These are phyloP conservation scores for Diplogelasinospora grovesii DNA, from an alignment of 495 filamentous ascomycete species.

Conservation along the genomic window DNA sequence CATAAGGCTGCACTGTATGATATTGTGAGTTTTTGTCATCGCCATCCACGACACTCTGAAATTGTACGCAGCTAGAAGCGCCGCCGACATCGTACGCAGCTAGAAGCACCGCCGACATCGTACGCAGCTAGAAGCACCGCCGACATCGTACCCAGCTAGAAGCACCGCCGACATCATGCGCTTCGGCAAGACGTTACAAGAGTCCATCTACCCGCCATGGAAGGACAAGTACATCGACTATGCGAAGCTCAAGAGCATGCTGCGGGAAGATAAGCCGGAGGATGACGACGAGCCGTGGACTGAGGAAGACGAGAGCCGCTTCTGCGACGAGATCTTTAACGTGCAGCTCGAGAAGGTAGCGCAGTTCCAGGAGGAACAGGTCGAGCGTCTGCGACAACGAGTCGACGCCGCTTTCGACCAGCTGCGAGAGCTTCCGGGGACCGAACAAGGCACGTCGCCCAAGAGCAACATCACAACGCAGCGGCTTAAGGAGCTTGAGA, in stretches of 20 bases:
- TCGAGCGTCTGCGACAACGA: conserved; percentile 62
- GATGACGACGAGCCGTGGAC: conserved; percentile 68
- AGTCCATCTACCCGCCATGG: conserved; percentile 82
- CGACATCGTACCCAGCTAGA: no score
- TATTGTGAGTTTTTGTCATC: no score
- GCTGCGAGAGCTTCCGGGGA: conserved; percentile 49
- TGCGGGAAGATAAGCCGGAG: conserved; percentile 65
- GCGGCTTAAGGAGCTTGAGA: conserved; percentile 60
- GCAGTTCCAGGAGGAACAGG: conserved; percentile 73
- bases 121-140: no score
- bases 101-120: no score
- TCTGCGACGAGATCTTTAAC: conserved; percentile 92
- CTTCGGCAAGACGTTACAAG: conserved; percentile 81
- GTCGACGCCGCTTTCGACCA: conserved; percentile 54
- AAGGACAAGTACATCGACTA: conserved; percentile 93
- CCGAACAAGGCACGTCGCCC: conserved; percentile 27
- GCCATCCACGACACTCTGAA: no score
- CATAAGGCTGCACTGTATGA: no score
- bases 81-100: no score
- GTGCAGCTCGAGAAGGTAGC: conserved; percentile 93
- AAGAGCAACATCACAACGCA: conserved; percentile 41
- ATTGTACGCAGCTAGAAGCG: no score
- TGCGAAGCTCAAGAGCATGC: conserved; percentile 76
- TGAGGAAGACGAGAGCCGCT: conserved; percentile 86
- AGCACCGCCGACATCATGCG: conserved; percentile 62